Base-by-base conservation (phyloP, 495 filamentous ascomycete genomes). In the Amniculicola lignicola region DNA sequence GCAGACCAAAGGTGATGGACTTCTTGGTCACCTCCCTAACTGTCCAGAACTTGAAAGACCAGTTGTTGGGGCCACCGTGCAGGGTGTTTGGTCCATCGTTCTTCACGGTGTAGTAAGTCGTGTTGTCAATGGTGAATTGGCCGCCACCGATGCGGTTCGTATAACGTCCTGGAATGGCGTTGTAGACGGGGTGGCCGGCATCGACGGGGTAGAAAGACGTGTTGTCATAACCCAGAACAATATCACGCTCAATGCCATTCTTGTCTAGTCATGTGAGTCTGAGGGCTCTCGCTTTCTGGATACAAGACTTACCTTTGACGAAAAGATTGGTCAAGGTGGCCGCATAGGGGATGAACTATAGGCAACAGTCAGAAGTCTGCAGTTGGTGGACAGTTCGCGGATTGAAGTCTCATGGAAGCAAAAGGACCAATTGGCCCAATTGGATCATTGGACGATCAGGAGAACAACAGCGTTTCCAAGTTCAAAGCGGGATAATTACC, bases 11-110 rank as follows among this genome's bases (percentile, higher is more conserved):
- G 6, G 61, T 57, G 31, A 64, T 64, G 9, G 61, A 64, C 18
- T 5, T 40, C 3, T 62, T 54, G 4, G 46, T 57, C 7, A 49
- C 59, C 1, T 52, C 47, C 3, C 39, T 52, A 2, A 62, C 54
- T 12, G 57, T 58, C 59, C 59, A 62, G 2, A 28, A 19, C 9
- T 54, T 68, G 54, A 27, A 81, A 19, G 76, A 79, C 80, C 80
- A 83, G 56, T 81, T 81, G 65, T 82, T 81, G 22, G 72, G 73
- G 7, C 80, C 80, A 49, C 77, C 79, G 69, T 83, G 80, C 29
- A 83, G 73, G 39, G 80, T 82, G 62, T 82, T 81, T 42, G 61
- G 63, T 18, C 80, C 80, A 60, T 81, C 77, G 54, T 81, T 83
- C 46, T 75, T 49, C 50, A 77, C 69, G 1, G 74, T 78, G 21